Evolutionary conservation across 345 rosid species (phyloP), one percentile per base, ranked within the genome.

Genomic region (Linum trigynum): DNA sequence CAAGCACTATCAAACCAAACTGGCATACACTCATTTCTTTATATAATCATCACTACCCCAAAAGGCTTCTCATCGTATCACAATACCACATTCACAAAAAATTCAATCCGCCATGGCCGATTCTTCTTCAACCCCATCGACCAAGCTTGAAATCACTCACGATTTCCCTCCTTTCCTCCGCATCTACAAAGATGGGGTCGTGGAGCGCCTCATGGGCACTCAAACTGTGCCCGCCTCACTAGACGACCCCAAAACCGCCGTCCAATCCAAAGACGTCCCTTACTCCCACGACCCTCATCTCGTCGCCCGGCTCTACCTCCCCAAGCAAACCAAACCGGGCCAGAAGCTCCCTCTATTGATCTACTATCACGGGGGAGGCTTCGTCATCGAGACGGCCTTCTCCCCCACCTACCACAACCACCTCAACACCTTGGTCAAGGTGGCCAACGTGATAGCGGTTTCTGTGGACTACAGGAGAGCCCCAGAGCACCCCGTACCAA

Each of bases 291-390:
- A 70, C 7, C 39, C 68, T 2, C 67, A 63, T 2, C 66, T 78
- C 3, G 65, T 67, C 1, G 80, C 63, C 6, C 60, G 82, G 12
- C 48, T 83, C 50, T 82, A 66, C 67, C 16, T 74, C 55, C 82
- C 86, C 1, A 0, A 57, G 39, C 61, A n/a, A 5, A 7, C 7
- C 4, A 15, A 56, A 15, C 66, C 51, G 1, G 36, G 35, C 61
- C 68, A 40, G 23, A 79, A 73, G 39, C 75, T 75, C 6, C 81
- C 87, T 11, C 61, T 79, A 39, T 62, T 81, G 0, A 66, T 78
- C 15, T 80, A 80, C 59, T 76, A 64, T 38, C 87, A 81, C 7
- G 81, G 82, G 7, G 85, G 83, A 15, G 78, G 66, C 8, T 74
- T 79, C 39, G 50, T 42, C 56, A 40, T 81, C 39, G 77, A 70